phyloP scores from a whole-genome alignment of 2,329 filamentous ascomycete species.

The Amphichorda felina region DNA sequence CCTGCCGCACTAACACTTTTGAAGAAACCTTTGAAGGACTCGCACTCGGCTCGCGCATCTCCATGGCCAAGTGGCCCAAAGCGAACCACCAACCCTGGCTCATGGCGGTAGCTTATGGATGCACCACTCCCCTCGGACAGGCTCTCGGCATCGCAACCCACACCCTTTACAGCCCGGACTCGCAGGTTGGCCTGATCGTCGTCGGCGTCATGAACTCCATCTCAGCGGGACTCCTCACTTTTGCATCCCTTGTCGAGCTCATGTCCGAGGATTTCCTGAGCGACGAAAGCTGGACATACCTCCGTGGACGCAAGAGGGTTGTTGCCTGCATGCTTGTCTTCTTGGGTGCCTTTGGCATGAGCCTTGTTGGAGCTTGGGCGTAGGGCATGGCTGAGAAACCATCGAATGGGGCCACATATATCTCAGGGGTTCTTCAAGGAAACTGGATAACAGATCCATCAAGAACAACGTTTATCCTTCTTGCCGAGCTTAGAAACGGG shows the following conservation, averaged over 20 bases:
- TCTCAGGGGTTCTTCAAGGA: no score
- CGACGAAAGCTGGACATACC: slow-evolving; percentile 47
- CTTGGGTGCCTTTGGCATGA: slow-evolving; percentile 49
- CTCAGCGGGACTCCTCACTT: slow-evolving; percentile 58
- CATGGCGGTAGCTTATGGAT: slow-evolving; percentile 46
- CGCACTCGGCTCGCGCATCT: slow-evolving; percentile 53
- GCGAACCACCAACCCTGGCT: slow-evolving; percentile 38
- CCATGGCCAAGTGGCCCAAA: slow-evolving; percentile 33
- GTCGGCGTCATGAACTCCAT: slow-evolving; percentile 67
- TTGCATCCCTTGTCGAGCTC: slow-evolving; percentile 60
- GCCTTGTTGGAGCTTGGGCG: slow-evolving; percentile 52
- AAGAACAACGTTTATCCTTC: no score
- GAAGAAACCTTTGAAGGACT: slow-evolving; percentile 40
- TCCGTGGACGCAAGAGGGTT: slow-evolving; percentile 40
- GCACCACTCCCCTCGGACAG: slow-evolving; percentile 57
- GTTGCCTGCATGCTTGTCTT: slow-evolving; percentile 46
- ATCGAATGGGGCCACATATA: no score
- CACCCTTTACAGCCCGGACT: slow-evolving; percentile 55
- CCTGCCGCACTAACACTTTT: background rate
- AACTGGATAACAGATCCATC: no score
- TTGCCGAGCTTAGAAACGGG: no score
- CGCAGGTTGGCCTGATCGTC: slow-evolving; percentile 53
- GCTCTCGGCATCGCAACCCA: slow-evolving; percentile 61
- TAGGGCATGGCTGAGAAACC: slow-evolving; percentile 14
- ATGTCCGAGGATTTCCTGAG: slow-evolving; percentile 61